Evolutionary conservation across 176 grass and related monocot genomes (phyloP).

Genomic region (Phoenix roebelenii): DNA sequence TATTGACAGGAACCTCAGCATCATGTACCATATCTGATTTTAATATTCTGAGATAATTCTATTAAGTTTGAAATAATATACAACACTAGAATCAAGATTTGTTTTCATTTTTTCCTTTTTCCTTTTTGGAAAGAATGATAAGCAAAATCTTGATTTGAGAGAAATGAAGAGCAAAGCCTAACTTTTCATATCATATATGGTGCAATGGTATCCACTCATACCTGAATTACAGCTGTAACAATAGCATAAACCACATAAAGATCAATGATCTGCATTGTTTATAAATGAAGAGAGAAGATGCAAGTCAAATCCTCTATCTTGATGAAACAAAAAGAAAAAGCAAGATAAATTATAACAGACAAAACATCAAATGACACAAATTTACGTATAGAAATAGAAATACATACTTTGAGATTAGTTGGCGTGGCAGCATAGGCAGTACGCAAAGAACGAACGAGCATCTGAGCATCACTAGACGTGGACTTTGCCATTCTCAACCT

Average conservation of each 20-base stretch:
- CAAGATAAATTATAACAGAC: background rate
- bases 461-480: slow-evolving; percentile 37
- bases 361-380: too few species aligned
- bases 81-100: too few species aligned
- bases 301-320: slow-evolving; percentile 3
- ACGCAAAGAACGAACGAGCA: slow-evolving; percentile 65
- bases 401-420: slow-evolving; percentile 61
- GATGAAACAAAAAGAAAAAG: background rate
- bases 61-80: too few species aligned
- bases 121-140: too few species aligned
- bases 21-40: too few species aligned
- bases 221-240: slow-evolving; percentile 55
- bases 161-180: too few species aligned
- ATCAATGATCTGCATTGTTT: slow-evolving; percentile 67
- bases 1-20: too few species aligned
- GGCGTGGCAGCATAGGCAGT: slow-evolving; percentile 72
- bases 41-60: too few species aligned
- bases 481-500: slow-evolving; percentile 42
- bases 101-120: too few species aligned
- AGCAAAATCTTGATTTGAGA: too few species aligned
- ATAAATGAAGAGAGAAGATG: background rate
- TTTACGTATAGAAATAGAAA: background rate
- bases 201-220: background rate
- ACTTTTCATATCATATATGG: too few species aligned
- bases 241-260: slow-evolving; percentile 65